Evolutionary conservation across 345 rosid species (phyloP).

Genomic region (Physaria fendleri): DNA sequence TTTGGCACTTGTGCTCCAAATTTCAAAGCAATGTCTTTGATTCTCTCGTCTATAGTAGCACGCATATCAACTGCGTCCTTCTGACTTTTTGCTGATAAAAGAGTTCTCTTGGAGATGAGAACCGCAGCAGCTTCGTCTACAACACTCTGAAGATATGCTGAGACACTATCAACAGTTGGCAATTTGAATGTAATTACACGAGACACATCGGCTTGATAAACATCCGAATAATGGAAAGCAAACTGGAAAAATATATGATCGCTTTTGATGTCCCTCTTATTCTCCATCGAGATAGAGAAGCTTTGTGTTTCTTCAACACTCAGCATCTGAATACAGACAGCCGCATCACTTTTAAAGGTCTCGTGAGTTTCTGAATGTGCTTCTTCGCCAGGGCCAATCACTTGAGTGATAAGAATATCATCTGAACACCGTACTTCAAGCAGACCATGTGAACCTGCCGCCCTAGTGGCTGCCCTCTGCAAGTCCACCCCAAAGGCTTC

Average conservation of each 20-base stretch:
- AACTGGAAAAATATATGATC: constrained; percentile 79
- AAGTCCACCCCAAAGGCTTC: constrained; percentile 96
- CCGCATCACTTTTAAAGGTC: constrained; percentile 53
- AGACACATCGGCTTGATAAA: constrained; percentile 81
- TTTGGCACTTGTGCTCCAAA: constrained; percentile 78
- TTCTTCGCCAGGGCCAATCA: constrained; percentile 97
- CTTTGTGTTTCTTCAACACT: constrained; percentile 95
- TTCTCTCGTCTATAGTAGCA: constrained; percentile 77
- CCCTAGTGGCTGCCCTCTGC: constrained; percentile 88
- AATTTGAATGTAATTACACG: constrained; percentile 79
- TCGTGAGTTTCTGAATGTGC: constrained; percentile 71
- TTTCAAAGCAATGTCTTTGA: constrained; percentile 76
- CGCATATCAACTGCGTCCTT: constrained; percentile 70
- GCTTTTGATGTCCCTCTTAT: constrained; percentile 64
- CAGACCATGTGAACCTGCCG: constrained; percentile 76
- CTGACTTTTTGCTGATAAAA: constrained; percentile 57
- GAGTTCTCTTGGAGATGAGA: constrained; percentile 86
- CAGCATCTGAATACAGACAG: constrained; percentile 72
- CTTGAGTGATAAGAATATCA: constrained; percentile 83
- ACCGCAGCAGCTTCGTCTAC: constrained; percentile 82
- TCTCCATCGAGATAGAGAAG: constrained; percentile 84
- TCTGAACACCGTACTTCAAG: constrained; percentile 94
- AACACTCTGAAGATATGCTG: constrained; percentile 78
- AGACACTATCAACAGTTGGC: constrained; percentile 79
- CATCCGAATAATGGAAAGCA: constrained; percentile 64